Percentiles rank a stretch among this genome's conserved stretches.
phyloP scores from a whole-genome alignment of 805 yeast species.

The Lachancea quebecensis region DNA sequence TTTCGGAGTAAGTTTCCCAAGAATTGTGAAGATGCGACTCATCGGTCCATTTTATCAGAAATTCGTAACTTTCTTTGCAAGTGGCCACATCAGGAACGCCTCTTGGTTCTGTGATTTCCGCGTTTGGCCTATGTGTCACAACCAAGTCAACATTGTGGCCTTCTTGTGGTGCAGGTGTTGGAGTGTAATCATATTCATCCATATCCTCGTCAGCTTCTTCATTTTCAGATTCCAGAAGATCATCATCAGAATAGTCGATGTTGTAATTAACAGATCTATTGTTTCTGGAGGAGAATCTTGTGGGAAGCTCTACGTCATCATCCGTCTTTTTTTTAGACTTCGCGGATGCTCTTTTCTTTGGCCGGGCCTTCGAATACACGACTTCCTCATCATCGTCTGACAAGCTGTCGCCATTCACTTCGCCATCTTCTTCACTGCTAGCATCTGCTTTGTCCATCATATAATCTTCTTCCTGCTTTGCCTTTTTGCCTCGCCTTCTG shows the following conservation, averaged over 20 bases:
- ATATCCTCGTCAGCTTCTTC: conserved; percentile 18
- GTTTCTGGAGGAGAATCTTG: conserved; percentile 72
- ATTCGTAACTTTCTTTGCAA: conserved; percentile 54
- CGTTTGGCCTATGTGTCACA: conserved; percentile 24
- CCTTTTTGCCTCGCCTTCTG: conserved; percentile 22
- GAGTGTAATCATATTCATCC: conserved; percentile 22
- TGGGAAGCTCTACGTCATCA: conserved; percentile 37
- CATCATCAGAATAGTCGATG: conserved; percentile 54
- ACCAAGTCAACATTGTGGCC: conserved; percentile 25
- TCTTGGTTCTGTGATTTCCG: conserved; percentile 21
- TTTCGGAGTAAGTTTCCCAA: conserved; percentile 67
- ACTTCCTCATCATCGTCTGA: conserved; percentile 18
- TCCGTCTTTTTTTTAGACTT: conserved; percentile 10
- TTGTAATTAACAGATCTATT: conserved; percentile 64
- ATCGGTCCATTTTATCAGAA: conserved; percentile 78
- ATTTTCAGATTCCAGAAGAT: conserved; percentile 33
- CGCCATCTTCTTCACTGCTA: conserved; percentile 24
- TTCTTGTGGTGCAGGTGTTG: conserved; percentile 32
- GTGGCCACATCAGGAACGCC: conserved; percentile 38
- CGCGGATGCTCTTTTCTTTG: conserved; percentile 18
- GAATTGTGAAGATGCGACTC: conserved; percentile 90
- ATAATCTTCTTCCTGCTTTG: conserved; percentile 24
- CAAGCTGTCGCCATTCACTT: conserved; percentile 16
- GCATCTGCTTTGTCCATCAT: conserved; percentile 22
- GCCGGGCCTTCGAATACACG: conserved; percentile 8